Conservation (phyloP, 768 basidiomycete species). For the Termitomyces heimii region DNA sequence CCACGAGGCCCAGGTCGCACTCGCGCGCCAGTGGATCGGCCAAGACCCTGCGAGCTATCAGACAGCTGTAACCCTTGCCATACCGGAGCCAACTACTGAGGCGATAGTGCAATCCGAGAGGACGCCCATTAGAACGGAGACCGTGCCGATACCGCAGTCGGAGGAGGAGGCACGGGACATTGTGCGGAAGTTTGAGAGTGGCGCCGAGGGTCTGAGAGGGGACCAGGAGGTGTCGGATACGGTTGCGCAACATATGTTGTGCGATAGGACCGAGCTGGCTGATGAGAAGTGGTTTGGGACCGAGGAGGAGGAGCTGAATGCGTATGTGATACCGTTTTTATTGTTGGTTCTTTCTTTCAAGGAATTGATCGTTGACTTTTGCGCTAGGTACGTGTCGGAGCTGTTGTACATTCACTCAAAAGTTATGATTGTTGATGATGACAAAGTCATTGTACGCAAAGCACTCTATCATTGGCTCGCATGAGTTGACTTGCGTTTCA, state of each 20-base stretch:
- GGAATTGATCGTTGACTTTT: conserved; percentile 9
- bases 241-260: conserved; percentile 76
- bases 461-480: not conserved
- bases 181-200: conserved; percentile 57
- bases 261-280: conserved; percentile 51
- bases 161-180: conserved; percentile 44
- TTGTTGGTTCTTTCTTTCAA: not conserved
- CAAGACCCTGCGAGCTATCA: conserved; percentile 33
- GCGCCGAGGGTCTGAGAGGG: conserved; percentile 45
- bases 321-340: conserved; percentile 41
- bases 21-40: conserved; percentile 72
- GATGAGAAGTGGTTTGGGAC: conserved; percentile 85
- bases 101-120: conserved; percentile 49
- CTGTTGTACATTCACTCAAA: conserved; percentile 81
- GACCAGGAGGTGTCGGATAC: conserved; percentile 67
- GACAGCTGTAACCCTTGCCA: conserved; percentile 51
- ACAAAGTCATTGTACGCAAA: conserved; percentile 72
- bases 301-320: conserved; percentile 75
- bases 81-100: conserved; percentile 45
- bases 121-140: conserved; percentile 43
- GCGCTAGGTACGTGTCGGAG: conserved; percentile 71
- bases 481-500: conserved; percentile 17
- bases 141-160: conserved; percentile 60
- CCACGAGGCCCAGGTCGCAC: conserved; percentile 82
- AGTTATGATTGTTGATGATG: conserved; percentile 93